phyloP scores from a whole-genome alignment of 2,329 filamentous ascomycete genomes.

The Cadophora gregata region DNA sequence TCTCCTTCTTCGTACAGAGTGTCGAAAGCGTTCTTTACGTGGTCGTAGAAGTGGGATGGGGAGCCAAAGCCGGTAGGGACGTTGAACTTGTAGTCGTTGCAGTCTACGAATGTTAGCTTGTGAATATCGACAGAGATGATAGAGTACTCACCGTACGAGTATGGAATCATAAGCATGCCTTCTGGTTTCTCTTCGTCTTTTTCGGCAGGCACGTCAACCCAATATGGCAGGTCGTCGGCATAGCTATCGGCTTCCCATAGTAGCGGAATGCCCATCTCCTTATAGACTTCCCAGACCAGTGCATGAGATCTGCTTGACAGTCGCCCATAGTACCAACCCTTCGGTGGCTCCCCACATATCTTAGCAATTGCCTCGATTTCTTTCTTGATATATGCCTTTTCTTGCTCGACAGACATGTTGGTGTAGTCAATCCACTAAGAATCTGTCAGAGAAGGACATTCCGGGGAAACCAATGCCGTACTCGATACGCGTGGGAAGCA shows the following conservation, averaged over 20 bases:
- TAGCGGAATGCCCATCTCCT: conserved; percentile 57
- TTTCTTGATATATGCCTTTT: conserved; percentile 49
- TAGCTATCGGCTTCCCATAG: conserved; percentile 58
- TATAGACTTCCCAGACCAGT: conserved; percentile 55
- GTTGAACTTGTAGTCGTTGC: conserved; percentile 51
- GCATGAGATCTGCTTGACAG: conserved; percentile 49
- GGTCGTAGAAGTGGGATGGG: conserved; percentile 41
- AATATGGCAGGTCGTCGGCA: conserved; percentile 61
- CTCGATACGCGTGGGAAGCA: conserved; percentile 48
- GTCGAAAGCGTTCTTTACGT: conserved; percentile 59
- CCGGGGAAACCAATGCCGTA: neutral
- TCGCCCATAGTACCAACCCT: conserved; percentile 47
- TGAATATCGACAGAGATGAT: too few species aligned
- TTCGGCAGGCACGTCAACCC: conserved; percentile 59
- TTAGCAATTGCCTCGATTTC: conserved; percentile 46
- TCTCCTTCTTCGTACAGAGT: conserved; percentile 54
- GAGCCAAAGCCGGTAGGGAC: conserved; percentile 37
- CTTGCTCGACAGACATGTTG: conserved; percentile 46
- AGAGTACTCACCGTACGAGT: conserved; percentile 48
- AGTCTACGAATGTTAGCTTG: conserved; percentile 45
- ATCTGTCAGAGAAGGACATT: neutral
- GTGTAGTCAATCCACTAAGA: conserved; percentile 50
- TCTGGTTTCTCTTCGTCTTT: conserved; percentile 47
- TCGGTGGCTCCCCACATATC: conserved; percentile 44
- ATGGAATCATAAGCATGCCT: conserved; percentile 60